phyloP scores from a whole-genome alignment of 1,284 basidiomycete genomes.

The Apiotrichum akiyoshidainum region DNA sequence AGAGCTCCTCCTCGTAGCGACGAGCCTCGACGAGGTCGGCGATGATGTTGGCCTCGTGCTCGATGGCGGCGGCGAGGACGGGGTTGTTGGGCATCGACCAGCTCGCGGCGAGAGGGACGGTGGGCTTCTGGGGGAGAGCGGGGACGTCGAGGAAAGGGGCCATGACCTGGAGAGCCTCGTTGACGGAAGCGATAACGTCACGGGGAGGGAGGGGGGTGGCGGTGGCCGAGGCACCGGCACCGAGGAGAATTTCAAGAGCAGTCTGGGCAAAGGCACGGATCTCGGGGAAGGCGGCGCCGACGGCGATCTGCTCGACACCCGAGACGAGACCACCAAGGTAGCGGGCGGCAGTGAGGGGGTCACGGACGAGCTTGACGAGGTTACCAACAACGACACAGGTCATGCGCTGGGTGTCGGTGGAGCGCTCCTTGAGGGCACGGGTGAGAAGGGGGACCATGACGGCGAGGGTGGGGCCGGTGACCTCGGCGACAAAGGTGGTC shows the following conservation, averaged over 20 bases:
- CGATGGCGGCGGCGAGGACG: conserved; percentile 54
- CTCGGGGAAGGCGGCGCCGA: conserved; percentile 92
- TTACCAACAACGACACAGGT: conserved; percentile 91
- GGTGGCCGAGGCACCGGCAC: conserved; percentile 72
- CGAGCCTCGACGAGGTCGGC: conserved; percentile 72
- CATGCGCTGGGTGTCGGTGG: conserved; percentile 85
- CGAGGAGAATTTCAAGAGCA: conserved; percentile 69
- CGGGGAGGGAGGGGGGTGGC: conserved; percentile 64
- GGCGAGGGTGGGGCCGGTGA: conserved; percentile 91
- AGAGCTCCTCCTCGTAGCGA: conserved; percentile 64
- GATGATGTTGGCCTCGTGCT: conserved; percentile 70
- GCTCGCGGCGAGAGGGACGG: conserved; percentile 39
- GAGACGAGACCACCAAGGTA: conserved; percentile 87
- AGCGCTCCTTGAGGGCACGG: conserved; percentile 91
- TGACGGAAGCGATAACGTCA: conserved; percentile 63
- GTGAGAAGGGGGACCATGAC: conserved; percentile 90
- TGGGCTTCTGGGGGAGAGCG: conserved; percentile 54
- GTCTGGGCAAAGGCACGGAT: conserved; percentile 86
- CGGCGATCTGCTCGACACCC: conserved; percentile 87
- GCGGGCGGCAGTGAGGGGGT: conserved; percentile 81
- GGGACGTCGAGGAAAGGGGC: conserved; percentile 62
- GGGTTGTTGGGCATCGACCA: conserved; percentile 43
- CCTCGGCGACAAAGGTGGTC: conserved; percentile 96
- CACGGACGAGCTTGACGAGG: conserved; percentile 94
- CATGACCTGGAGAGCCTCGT: conserved; percentile 59